A percentile compares a stretch with the other conserved stretches of the same genome.
Evolutionary conservation across 192 early-diverging fungal genomes (phyloP).

Genomic region (Jimgerdemannia flammicorona): DNA sequence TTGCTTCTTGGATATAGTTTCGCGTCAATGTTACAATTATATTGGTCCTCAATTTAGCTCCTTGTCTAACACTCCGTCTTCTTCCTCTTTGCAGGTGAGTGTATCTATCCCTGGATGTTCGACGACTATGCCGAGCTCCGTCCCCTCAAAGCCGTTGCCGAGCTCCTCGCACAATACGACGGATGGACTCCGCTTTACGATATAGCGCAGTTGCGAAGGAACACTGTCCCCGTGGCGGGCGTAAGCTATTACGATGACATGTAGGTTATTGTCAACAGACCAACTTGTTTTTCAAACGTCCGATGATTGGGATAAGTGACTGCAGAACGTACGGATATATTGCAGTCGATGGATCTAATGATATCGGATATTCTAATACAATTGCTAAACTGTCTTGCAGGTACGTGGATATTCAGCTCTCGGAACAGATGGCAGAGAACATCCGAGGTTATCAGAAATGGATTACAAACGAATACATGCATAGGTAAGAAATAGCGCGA

Average conservation of each 20-base stretch:
- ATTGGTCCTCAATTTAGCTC: neutral
- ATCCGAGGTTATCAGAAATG: constrained; percentile 56
- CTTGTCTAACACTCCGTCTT: neutral
- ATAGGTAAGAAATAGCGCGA: constrained; percentile 36
- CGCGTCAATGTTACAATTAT: neutral
- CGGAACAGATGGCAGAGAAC: constrained; percentile 48
- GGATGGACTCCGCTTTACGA: constrained; percentile 58
- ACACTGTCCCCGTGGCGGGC: constrained; percentile 54
- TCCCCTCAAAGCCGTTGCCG: constrained; percentile 50
- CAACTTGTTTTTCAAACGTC: neutral
- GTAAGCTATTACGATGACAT: constrained; percentile 70
- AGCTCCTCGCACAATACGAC: constrained; percentile 51
- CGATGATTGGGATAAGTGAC: neutral
- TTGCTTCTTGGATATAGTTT: too few species aligned
- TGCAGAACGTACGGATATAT: neutral
- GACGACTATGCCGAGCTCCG: constrained; percentile 63
- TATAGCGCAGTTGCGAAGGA: constrained; percentile 35
- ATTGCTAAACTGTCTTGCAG: constrained; percentile 6
- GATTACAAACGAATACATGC: constrained; percentile 68
- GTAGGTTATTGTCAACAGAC: constrained; percentile 12
- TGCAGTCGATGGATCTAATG: neutral
- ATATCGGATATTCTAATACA: neutral
- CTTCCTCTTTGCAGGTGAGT: constrained; percentile 39
- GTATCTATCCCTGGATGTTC: constrained; percentile 70
- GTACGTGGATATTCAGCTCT: constrained; percentile 54